A percentile compares a stretch with the other conserved stretches of the same genome.
Conservation (phyloP, 2,329 filamentous ascomycete species). For the Fusarium metavorans region DNA sequence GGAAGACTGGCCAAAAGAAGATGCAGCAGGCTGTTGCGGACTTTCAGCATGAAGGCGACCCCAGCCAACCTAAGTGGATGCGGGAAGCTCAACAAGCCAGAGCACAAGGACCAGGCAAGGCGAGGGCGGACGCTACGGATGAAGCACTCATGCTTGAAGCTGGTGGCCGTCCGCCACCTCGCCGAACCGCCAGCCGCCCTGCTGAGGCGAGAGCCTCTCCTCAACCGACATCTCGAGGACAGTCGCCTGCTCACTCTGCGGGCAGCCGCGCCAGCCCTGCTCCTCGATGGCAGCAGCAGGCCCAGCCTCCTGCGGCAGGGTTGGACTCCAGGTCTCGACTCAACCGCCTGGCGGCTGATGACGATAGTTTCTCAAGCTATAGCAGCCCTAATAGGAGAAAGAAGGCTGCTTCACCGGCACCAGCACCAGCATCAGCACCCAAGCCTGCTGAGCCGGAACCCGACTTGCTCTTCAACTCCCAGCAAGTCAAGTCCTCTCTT, state of each 20-base stretch:
- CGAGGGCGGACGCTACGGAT: conserved; percentile 65
- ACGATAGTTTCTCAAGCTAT: conserved; percentile 85
- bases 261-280: conserved; percentile 59
- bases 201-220: conserved; percentile 43
- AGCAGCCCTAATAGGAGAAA: conserved; percentile 87
- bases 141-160: conserved; percentile 85
- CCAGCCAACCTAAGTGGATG: conserved; percentile 96
- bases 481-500: conserved; percentile 51
- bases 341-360: conserved; percentile 79
- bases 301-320: conserved; percentile 51
- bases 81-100: conserved; percentile 72
- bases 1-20: conserved; percentile 95
- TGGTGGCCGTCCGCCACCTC: conserved; percentile 66
- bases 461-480: conserved; percentile 72
- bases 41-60: conserved; percentile 78
- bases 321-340: conserved; percentile 65
- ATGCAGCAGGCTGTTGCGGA: conserved; percentile 93
- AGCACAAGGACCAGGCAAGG: conserved; percentile 48
- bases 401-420: conserved; percentile 62
- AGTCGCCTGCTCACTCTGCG: conserved; percentile 61
- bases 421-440: conserved; percentile 58
- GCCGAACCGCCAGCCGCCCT: conserved; percentile 43
- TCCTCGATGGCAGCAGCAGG: conserved; percentile 71
- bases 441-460: conserved; percentile 58
- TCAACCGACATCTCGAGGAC: conserved; percentile 57